These are phyloP conservation scores for Pistacia integerrima DNA, from an alignment of 345 rosid genomes.

Conservation along the genomic window DNA sequence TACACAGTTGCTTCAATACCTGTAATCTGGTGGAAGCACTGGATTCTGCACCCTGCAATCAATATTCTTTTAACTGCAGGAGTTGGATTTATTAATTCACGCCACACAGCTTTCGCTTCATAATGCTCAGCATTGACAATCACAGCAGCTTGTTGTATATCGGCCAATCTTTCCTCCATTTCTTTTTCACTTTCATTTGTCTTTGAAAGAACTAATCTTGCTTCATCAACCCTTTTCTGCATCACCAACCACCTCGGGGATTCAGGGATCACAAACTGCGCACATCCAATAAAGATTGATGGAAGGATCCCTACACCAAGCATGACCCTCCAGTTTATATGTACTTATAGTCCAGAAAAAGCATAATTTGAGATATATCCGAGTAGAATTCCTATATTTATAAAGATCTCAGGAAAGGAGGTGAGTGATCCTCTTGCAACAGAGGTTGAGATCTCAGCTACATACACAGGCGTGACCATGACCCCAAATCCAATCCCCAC, in stretches of 20 bases:
- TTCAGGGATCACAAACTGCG: slow-evolving; percentile 65
- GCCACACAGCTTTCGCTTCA: slow-evolving; percentile 53
- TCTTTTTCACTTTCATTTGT: slow-evolving; percentile 43
- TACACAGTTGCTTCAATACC: slow-evolving; percentile 71
- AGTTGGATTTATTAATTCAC: slow-evolving; percentile 45
- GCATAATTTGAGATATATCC: slow-evolving; percentile 64
- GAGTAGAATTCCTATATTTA: slow-evolving; percentile 66
- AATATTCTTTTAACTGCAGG: slow-evolving; percentile 52
- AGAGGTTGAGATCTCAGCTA: slow-evolving; percentile 61
- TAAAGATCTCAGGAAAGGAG: slow-evolving; percentile 68
- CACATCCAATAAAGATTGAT: slow-evolving; percentile 49
- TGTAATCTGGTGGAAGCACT: slow-evolving; percentile 67
- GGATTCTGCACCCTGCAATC: slow-evolving; percentile 61
- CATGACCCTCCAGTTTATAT: slow-evolving; percentile 66
- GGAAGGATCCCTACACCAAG: slow-evolving; percentile 63
- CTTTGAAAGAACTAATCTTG: slow-evolving; percentile 51
- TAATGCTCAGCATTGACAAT: slow-evolving; percentile 23
- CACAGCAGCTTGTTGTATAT: slow-evolving; percentile 53
- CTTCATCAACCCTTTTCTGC: slow-evolving; percentile 55
- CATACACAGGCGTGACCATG: slow-evolving; percentile 64
- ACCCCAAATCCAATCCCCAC: slow-evolving; percentile 60
- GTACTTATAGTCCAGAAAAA: slow-evolving; percentile 45
- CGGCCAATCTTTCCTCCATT: slow-evolving; percentile 56
- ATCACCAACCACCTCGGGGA: slow-evolving; percentile 72
- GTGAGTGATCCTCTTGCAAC: slow-evolving; percentile 55